Percentiles rank a stretch among this genome's conserved stretches.
Conservation (phyloP, 805 yeast species). For the Wickerhamomyces pijperi region DNA sequence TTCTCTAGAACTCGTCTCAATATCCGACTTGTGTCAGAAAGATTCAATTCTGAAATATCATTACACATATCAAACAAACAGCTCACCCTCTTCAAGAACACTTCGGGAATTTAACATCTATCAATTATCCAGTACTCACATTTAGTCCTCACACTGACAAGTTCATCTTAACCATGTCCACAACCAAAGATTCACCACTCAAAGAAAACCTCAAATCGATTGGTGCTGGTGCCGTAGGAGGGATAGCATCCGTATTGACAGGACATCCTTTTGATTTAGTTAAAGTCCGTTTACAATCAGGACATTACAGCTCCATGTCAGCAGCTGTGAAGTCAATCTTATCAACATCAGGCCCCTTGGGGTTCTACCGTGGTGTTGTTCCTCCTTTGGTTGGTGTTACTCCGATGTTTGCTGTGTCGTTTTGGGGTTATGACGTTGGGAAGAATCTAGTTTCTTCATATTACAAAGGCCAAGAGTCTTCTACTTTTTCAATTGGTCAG, state of each 20-base stretch:
- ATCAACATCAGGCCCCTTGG: constrained; percentile 61
- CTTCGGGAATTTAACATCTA: no score
- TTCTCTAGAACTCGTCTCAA: no score
- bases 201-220: constrained; percentile 80
- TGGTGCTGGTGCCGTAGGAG: constrained; percentile 93
- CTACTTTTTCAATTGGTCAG: constrained; percentile 49
- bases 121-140: no score
- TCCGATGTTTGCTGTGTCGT: constrained; percentile 96
- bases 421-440: constrained; percentile 97
- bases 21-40: no score
- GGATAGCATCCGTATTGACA: constrained; percentile 86
- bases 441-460: constrained; percentile 52
- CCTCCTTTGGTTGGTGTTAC: constrained; percentile 96
- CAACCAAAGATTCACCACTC: constrained; percentile 12
- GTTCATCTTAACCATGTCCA: neutral
- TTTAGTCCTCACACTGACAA: no score
- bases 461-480: constrained; percentile 23
- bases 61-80: no score
- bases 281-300: constrained; percentile 84
- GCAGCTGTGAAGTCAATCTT: constrained; percentile 64
- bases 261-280: constrained; percentile 96
- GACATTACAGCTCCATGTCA: constrained; percentile 44
- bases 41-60: no score
- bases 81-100: no score
- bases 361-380: constrained; percentile 86